Evolutionary conservation across 2,329 filamentous ascomycete genomes (phyloP).

Genomic region (Trichoderma afroharzianum): DNA sequence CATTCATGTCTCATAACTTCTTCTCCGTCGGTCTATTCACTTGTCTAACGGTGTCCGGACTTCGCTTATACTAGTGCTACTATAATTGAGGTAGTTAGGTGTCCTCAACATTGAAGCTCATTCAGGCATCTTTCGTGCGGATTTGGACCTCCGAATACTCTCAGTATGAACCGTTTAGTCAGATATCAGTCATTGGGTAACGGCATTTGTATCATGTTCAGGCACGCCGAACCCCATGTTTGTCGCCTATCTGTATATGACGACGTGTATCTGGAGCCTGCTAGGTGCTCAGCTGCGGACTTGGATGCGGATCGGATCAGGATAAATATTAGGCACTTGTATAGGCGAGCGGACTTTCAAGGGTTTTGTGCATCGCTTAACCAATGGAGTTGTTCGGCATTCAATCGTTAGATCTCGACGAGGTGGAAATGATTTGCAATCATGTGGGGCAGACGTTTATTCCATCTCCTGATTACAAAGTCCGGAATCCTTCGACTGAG

Average conservation of each 20-base stretch:
- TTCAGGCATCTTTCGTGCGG: neutral
- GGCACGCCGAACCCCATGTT: neutral
- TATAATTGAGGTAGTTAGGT: neutral
- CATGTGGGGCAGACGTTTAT: neutral
- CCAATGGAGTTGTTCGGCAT: neutral
- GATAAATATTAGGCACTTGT: neutral
- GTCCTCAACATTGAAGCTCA: neutral
- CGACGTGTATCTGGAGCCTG: neutral
- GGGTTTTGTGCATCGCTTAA: neutral
- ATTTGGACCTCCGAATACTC: neutral
- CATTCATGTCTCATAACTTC: neutral
- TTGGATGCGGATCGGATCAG: neutral
- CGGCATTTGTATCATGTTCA: neutral
- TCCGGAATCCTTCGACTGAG: neutral
- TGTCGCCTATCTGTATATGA: neutral
- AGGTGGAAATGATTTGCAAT: neutral
- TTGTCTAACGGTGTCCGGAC: neutral
- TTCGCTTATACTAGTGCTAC: neutral
- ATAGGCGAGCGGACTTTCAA: neutral
- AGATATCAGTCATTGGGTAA: neutral
- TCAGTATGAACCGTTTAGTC: neutral
- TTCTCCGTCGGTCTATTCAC: neutral
- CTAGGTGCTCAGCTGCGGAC: neutral
- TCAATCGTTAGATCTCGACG: neutral
- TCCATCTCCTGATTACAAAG: neutral